Percentiles rank a stretch among this genome's conserved stretches.
Conservation (phyloP, 2,329 filamentous ascomycete genomes). For the Oidium heveae region DNA sequence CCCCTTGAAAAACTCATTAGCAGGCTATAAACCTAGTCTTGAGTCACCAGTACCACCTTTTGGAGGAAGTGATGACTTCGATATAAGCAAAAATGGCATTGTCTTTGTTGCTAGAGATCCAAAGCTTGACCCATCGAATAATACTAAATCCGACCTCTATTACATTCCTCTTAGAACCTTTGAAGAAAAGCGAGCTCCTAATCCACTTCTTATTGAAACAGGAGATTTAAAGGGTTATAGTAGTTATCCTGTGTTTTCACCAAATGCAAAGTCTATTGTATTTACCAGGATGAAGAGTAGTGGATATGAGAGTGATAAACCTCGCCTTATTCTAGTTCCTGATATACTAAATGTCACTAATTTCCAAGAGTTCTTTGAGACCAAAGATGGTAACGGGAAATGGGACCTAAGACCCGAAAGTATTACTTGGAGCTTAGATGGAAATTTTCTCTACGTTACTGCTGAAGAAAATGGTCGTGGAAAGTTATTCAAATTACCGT, state of each 20-base stretch:
- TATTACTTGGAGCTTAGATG: constrained; percentile 30
- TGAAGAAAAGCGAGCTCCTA: constrained; percentile 22
- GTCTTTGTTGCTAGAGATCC: constrained; percentile 57
- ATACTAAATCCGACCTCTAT: constrained; percentile 67
- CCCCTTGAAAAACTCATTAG: constrained; percentile 36
- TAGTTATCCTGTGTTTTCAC: constrained; percentile 44
- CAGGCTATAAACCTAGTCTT: constrained; percentile 17
- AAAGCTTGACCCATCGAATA: constrained; percentile 39
- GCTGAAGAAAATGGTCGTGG: constrained; percentile 43
- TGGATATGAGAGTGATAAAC: constrained; percentile 63
- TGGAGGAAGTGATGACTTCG: constrained; percentile 58
- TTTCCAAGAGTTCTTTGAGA: constrained; percentile 35
- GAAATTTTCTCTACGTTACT: constrained; percentile 41
- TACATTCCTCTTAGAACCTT: constrained; percentile 40
- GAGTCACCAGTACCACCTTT: constrained; percentile 53
- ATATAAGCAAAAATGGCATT: constrained; percentile 39
- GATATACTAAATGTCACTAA: constrained; percentile 31
- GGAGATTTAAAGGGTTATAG: constrained; percentile 37
- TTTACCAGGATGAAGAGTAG: constrained; percentile 57
- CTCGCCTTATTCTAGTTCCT: constrained; percentile 37
- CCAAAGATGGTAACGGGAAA: constrained; percentile 32
- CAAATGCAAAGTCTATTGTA: constrained; percentile 41
- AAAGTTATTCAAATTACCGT: constrained; percentile 35
- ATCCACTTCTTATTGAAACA: constrained; percentile 28
- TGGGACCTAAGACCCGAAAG: constrained; percentile 34